These are phyloP conservation scores for Neophaeococcomyces mojaviensis DNA, from an alignment of 2,329 filamentous ascomycete genomes.

Conservation along the genomic window DNA sequence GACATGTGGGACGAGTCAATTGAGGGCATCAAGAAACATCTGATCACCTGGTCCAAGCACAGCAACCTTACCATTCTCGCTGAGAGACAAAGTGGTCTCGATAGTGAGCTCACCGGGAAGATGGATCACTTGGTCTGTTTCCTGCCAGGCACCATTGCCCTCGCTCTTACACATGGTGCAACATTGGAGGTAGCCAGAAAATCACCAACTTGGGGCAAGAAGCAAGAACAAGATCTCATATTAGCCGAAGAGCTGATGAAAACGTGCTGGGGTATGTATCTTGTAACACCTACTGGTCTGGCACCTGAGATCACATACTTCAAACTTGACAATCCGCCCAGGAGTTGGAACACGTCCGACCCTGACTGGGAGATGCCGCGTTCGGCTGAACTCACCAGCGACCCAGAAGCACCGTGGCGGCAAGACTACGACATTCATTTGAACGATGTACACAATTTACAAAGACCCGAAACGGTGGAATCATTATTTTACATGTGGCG, in stretches of 20 bases:
- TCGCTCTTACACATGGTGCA: conserved; percentile 74
- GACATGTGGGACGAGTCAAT: conserved; percentile 91
- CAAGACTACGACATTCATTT: conserved; percentile 55
- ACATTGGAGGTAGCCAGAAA: conserved; percentile 63
- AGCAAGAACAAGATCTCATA: conserved; percentile 78
- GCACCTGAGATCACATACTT: conserved; percentile 94
- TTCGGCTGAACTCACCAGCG: conserved; percentile 34
- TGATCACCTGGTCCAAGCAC: conserved; percentile 78
- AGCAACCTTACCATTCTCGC: conserved; percentile 81
- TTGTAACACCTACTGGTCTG: conserved; percentile 80
- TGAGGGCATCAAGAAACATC: conserved; percentile 77
- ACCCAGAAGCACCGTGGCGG: conserved; percentile 57
- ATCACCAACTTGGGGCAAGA: conserved; percentile 55
- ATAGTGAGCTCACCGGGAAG: conserved; percentile 64
- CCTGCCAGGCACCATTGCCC: conserved; percentile 89
- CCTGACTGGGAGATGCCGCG: conserved; percentile 47
- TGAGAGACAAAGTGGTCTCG: conserved; percentile 70
- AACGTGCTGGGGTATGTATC: conserved; percentile 98
- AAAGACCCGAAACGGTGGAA: conserved; percentile 94
- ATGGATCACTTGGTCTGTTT: conserved; percentile 99
- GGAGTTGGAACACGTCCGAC: conserved; percentile 26
- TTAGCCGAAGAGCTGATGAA: conserved; percentile 88
- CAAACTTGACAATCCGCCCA: conserved; percentile 61
- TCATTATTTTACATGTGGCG: conserved; percentile 98
- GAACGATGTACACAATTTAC: conserved; percentile 83